phyloP scores from a whole-genome alignment of 768 basidiomycete genomes.

The Phlebiopsis gigantea region DNA sequence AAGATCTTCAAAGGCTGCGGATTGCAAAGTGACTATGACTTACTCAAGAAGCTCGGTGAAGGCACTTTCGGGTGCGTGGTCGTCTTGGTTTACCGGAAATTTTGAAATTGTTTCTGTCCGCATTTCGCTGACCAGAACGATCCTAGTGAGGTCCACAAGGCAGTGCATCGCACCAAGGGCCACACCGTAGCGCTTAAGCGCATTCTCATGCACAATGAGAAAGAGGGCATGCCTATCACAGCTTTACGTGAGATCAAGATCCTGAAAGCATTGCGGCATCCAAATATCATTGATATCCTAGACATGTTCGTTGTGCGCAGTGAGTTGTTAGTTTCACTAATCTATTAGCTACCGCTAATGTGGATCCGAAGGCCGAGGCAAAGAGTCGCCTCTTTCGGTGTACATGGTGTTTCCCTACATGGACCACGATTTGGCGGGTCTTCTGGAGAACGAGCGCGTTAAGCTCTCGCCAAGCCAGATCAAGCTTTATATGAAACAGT shows the following conservation, averaged over 20 bases:
- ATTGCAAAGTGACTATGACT: conserved; percentile 67
- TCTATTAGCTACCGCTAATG: neutral
- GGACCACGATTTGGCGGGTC: conserved; percentile 96
- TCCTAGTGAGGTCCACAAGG: conserved; percentile 85
- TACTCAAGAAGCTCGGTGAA: conserved; percentile 87
- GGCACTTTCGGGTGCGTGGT: conserved; percentile 88
- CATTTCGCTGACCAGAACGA: conserved; percentile 7
- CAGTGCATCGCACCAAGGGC: conserved; percentile 56
- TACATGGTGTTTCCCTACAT: conserved; percentile 99
- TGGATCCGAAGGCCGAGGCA: conserved; percentile 46
- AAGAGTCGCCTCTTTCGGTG: conserved; percentile 69
- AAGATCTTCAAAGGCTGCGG: conserved; percentile 67
- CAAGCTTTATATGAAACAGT: conserved; percentile 94
- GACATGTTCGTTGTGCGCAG: conserved; percentile 91
- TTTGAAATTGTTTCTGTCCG: neutral
- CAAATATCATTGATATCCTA: conserved; percentile 78
- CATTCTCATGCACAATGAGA: conserved; percentile 94
- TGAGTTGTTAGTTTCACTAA: conserved; percentile 29
- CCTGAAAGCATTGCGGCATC: conserved; percentile 82
- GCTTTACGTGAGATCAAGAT: conserved; percentile 97
- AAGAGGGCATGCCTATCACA: conserved; percentile 96
- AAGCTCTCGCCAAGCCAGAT: conserved; percentile 79
- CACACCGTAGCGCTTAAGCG: conserved; percentile 83
- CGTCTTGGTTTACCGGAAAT: neutral
- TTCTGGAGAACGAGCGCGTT: conserved; percentile 88